These are phyloP conservation scores for Thamnidium elegans DNA, from an alignment of 192 early-diverging fungal genomes.

Conservation along the genomic window DNA sequence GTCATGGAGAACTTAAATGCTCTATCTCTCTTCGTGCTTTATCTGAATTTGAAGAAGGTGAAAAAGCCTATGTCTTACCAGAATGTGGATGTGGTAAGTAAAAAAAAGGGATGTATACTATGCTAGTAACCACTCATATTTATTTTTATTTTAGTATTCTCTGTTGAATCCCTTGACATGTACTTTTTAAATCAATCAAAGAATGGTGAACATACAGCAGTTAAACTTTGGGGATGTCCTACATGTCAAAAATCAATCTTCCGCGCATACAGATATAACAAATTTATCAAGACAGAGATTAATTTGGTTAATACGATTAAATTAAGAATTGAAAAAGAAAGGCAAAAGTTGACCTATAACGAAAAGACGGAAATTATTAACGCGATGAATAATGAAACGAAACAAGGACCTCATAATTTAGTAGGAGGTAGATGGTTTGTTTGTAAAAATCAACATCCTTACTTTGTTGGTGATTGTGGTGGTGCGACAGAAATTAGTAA, in stretches of 20 bases:
- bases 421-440: constrained; percentile 45
- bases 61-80: constrained; percentile 24
- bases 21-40: constrained; percentile 19
- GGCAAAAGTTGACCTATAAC: constrained; percentile 18
- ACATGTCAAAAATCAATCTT: constrained; percentile 25
- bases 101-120: not conserved
- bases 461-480: constrained; percentile 43
- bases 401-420: constrained; percentile 12
- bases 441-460: constrained; percentile 39
- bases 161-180: constrained; percentile 24
- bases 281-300: constrained; percentile 32
- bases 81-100: constrained; percentile 41
- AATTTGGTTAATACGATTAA: constrained; percentile 36
- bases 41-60: constrained; percentile 23
- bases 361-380: constrained; percentile 32
- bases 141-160: constrained; percentile 23
- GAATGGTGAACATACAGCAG: constrained; percentile 28
- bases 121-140: constrained; percentile 2
- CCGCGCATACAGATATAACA: constrained; percentile 31
- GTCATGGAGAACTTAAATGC: constrained; percentile 13
- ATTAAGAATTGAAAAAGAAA: constrained; percentile 18
- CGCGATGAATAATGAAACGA: constrained; percentile 35
- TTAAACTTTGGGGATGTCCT: constrained; percentile 43
- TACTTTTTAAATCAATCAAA: constrained; percentile 27
- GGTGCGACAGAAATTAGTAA: constrained; percentile 34